phyloP scores from a whole-genome alignment of 805 yeast genomes.

The Maudiozyma turicensis region DNA sequence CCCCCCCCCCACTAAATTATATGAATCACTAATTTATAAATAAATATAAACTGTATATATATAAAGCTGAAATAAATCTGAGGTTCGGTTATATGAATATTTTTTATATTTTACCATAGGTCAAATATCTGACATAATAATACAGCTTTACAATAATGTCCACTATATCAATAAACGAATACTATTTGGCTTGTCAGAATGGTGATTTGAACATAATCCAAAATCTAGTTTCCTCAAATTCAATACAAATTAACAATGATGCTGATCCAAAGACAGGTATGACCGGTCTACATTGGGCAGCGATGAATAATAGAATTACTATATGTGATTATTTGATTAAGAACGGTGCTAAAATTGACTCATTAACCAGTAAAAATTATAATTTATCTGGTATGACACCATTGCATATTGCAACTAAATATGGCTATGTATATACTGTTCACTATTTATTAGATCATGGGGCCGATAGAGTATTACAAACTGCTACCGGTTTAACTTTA shows the following conservation, averaged over 20 bases:
- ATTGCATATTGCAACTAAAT: conserved; percentile 83
- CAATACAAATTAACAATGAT: conserved; percentile 29
- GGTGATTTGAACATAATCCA: conserved; percentile 48
- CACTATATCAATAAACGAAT: not conserved
- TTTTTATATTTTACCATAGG: not conserved
- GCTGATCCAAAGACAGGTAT: conserved; percentile 12
- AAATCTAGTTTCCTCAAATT: conserved; percentile 36
- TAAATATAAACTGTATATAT: too few relatives aligned
- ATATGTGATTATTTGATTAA: conserved; percentile 51
- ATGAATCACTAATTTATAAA: too few relatives aligned
- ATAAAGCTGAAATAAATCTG: too few relatives aligned
- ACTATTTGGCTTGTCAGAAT: conserved; percentile 35
- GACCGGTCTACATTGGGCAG: conserved; percentile 86
- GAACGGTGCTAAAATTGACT: conserved; percentile 56
- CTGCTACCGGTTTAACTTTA: conserved; percentile 65
- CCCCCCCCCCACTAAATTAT: too few relatives aligned
- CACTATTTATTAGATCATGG: conserved; percentile 52
- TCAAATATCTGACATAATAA: not conserved
- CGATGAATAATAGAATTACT: conserved; percentile 62
- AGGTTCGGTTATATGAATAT: too few relatives aligned
- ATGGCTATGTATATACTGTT: conserved; percentile 72
- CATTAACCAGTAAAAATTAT: not conserved
- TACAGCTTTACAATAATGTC: conserved; percentile 17
- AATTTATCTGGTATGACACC: conserved; percentile 39
- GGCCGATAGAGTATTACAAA: conserved; percentile 53